Conservation (phyloP, 139 green algal genomes). For the Trebouxia sp. region DNA sequence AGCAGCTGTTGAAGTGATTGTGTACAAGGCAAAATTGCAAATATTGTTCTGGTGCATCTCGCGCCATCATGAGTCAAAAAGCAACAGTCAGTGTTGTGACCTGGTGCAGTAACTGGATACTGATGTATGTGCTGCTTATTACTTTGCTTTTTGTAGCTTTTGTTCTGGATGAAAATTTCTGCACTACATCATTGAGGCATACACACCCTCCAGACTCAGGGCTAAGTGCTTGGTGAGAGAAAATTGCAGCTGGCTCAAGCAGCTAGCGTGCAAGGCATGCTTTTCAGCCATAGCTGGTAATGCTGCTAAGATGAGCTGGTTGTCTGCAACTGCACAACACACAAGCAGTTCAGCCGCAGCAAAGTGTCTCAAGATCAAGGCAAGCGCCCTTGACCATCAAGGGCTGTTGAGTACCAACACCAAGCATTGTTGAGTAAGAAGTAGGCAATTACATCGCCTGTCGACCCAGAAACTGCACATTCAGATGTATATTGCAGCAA, state of each 20-base stretch:
- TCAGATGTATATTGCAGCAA: too few relatives aligned
- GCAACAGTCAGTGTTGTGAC: too few relatives aligned
- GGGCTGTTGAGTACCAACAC: too few relatives aligned
- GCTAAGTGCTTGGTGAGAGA: background rate
- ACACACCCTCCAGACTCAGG: background rate
- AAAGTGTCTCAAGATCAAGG: too few relatives aligned
- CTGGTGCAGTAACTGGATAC: background rate
- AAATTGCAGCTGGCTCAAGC: background rate
- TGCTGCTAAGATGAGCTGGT: background rate
- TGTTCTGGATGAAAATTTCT: background rate
- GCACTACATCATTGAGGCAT: background rate
- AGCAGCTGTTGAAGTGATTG: background rate
- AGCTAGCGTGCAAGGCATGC: background rate
- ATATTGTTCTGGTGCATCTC: background rate
- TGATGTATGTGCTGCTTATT: background rate
- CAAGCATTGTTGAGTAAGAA: too few relatives aligned
- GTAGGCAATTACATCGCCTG: too few relatives aligned
- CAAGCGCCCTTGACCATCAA: too few relatives aligned
- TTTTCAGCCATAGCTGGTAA: constrained; percentile 17
- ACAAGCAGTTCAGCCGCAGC: too few relatives aligned
- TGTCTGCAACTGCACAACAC: background rate
- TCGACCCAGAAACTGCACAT: too few relatives aligned
- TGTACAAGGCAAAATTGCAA: background rate
- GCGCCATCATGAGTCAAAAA: background rate
- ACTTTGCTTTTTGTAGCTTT: too few relatives aligned